These are phyloP conservation scores for Auricularia heimuer DNA, from an alignment of 768 basidiomycete species.

Conservation along the genomic window DNA sequence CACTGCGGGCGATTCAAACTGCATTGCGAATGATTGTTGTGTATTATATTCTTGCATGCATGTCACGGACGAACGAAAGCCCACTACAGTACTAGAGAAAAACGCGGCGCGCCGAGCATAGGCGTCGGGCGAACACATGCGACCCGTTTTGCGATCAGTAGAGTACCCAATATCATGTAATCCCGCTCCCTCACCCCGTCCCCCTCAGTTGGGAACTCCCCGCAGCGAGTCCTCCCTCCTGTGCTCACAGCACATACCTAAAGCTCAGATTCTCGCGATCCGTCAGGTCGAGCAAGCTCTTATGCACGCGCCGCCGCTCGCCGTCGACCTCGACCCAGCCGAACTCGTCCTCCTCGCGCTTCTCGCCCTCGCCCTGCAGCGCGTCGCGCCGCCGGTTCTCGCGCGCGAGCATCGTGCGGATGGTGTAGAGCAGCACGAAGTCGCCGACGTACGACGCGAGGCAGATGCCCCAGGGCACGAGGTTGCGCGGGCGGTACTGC, in stretches of 20 bases:
- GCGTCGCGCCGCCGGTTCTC: constrained; percentile 15
- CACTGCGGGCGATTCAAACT: no score
- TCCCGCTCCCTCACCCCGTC: no score
- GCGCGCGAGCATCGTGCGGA: constrained; percentile 11
- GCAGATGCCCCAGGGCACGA: constrained; percentile 21
- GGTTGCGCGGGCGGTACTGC: constrained; percentile 11
- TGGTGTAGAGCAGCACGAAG: constrained; percentile 9
- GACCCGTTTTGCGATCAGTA: no score
- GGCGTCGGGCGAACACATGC: no score
- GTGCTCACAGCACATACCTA: constrained; percentile 10
- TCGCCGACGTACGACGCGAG: constrained; percentile 10
- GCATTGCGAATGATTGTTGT: no score
- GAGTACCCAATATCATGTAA: background rate
- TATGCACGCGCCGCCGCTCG: constrained; percentile 9
- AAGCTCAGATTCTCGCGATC: constrained; percentile 13
- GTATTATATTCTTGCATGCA: no score
- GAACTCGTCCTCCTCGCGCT: constrained; percentile 10
- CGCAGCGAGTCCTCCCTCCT: no score
- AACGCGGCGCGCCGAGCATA: no score
- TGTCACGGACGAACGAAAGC: no score
- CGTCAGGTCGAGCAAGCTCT: constrained; percentile 13
- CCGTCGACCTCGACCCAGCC: constrained; percentile 11
- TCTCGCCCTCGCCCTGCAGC: constrained; percentile 10
- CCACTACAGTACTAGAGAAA: no score
- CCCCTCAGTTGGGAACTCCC: no score